Percentiles rank a stretch among this genome's conserved stretches.
Evolutionary conservation across 2,329 filamentous ascomycete genomes (phyloP).

Genomic region (Fusarium brevicatenulatum): DNA sequence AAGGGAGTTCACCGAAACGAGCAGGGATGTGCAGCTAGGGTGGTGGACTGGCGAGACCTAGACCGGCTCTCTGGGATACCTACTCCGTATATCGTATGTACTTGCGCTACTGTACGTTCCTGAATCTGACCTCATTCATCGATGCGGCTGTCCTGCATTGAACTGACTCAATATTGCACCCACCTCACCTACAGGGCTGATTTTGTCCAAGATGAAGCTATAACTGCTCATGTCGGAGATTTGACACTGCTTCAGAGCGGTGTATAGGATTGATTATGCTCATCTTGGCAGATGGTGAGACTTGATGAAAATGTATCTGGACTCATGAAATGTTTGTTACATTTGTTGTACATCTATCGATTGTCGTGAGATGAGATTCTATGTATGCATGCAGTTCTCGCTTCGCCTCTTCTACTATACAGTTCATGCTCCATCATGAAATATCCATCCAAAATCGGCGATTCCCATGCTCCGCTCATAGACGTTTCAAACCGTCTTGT

Average conservation of each 20-base stretch:
- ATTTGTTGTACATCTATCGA: slow-evolving; percentile 14
- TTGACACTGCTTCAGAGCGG: slow-evolving; percentile 1
- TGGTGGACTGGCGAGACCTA: slow-evolving; percentile 6
- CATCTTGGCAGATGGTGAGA: neutral
- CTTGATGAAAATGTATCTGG: neutral
- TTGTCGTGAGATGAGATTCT: slow-evolving; percentile 40
- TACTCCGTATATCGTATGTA: neutral
- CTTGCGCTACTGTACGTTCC: neutral
- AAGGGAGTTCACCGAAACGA: slow-evolving; percentile 31
- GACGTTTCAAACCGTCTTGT: slow-evolving; percentile 1
- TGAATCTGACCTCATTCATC: neutral
- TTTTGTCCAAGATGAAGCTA: neutral
- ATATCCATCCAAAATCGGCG: slow-evolving; percentile 10
- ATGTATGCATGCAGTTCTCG: slow-evolving; percentile 20
- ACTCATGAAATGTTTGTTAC: neutral
- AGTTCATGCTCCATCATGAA: slow-evolving; percentile 7
- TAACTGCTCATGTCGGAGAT: neutral
- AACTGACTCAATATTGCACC: slow-evolving; percentile 8
- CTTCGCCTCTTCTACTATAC: slow-evolving; percentile 7
- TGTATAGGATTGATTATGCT: neutral
- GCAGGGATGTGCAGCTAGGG: slow-evolving; percentile 22
- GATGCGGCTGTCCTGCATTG: neutral
- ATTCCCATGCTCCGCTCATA: slow-evolving; percentile 8
- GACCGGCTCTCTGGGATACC: neutral
- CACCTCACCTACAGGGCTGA: neutral